A percentile compares a stretch with the other conserved stretches of the same genome.
phyloP scores from a whole-genome alignment of 1,284 basidiomycete species.

The Sparassis latifolia region DNA sequence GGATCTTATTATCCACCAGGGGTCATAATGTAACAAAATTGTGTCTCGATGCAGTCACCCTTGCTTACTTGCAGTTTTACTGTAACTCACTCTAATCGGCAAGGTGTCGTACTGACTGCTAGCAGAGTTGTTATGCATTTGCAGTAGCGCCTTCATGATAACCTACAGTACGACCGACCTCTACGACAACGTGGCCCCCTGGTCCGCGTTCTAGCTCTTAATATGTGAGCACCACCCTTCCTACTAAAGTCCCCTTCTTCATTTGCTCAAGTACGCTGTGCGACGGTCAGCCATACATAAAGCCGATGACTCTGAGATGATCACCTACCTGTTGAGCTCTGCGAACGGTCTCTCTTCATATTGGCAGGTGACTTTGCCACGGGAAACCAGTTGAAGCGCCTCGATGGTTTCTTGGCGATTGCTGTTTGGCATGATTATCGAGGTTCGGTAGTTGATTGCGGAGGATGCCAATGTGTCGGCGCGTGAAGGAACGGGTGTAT shows the following conservation, averaged over 20 bases:
- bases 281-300: not conserved
- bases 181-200: too few relatives aligned
- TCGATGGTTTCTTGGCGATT: conserved; percentile 72
- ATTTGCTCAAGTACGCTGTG: conserved; percentile 7
- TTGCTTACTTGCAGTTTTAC: too few relatives aligned
- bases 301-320: too few relatives aligned
- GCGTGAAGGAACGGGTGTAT: not conserved
- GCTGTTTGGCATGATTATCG: conserved; percentile 21
- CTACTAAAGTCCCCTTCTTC: conserved; percentile 4
- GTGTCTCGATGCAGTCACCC: too few relatives aligned
- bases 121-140: too few relatives aligned
- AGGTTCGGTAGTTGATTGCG: not conserved
- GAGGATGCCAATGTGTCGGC: not conserved
- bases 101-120: too few relatives aligned
- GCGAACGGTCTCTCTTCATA: conserved; percentile 22
- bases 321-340: conserved; percentile 7
- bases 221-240: conserved; percentile 5
- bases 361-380: conserved; percentile 59
- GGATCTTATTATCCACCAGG: too few relatives aligned
- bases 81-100: too few relatives aligned
- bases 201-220: not conserved
- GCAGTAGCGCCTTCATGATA: too few relatives aligned
- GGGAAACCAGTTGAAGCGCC: conserved; percentile 64
- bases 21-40: too few relatives aligned
- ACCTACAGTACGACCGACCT: too few relatives aligned